These are phyloP conservation scores for Oryza rufipogon DNA, from an alignment of 176 grass and related monocot species.

Conservation along the genomic window DNA sequence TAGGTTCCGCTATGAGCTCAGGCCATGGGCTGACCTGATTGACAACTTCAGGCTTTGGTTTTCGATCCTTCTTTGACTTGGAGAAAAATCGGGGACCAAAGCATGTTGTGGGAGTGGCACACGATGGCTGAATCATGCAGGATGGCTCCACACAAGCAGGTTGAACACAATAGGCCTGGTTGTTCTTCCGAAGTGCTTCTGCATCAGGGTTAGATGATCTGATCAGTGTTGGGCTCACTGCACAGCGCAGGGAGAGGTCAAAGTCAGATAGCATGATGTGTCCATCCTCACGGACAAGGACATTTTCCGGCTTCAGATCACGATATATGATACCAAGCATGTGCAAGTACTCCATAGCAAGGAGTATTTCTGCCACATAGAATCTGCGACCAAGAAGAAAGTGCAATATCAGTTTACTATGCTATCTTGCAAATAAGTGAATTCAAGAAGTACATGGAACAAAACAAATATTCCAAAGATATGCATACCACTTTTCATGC, in stretches of 20 bases:
- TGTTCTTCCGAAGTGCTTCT: conserved; percentile 54
- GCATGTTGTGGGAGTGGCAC: conserved; percentile 69
- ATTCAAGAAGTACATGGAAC: conserved; percentile 22
- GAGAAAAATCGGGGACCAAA: conserved; percentile 80
- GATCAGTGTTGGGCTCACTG: conserved; percentile 73
- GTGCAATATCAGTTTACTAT: conserved; percentile 19
- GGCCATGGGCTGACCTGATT: conserved; percentile 86
- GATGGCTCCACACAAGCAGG: conserved; percentile 70
- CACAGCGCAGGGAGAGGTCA: conserved; percentile 70
- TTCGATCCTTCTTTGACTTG: conserved; percentile 78
- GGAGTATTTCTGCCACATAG: conserved; percentile 88
- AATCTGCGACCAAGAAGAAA: conserved; percentile 56
- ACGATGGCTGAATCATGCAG: conserved; percentile 71
- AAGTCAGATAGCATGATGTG: conserved; percentile 97
- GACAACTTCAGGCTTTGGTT: conserved; percentile 71
- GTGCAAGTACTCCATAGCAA: conserved; percentile 90
- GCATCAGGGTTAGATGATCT: conserved; percentile 60
- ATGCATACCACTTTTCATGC: background rate
- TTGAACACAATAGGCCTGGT: conserved; percentile 52
- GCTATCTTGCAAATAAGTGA: conserved; percentile 2
- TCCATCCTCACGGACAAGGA: conserved; percentile 85
- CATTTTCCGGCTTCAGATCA: conserved; percentile 90
- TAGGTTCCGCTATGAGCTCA: conserved; percentile 88
- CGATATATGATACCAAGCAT: conserved; percentile 94
- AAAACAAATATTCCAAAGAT: background rate